Base-by-base conservation (phyloP, 768 basidiomycete species). In the Albatrellus ellisii region DNA sequence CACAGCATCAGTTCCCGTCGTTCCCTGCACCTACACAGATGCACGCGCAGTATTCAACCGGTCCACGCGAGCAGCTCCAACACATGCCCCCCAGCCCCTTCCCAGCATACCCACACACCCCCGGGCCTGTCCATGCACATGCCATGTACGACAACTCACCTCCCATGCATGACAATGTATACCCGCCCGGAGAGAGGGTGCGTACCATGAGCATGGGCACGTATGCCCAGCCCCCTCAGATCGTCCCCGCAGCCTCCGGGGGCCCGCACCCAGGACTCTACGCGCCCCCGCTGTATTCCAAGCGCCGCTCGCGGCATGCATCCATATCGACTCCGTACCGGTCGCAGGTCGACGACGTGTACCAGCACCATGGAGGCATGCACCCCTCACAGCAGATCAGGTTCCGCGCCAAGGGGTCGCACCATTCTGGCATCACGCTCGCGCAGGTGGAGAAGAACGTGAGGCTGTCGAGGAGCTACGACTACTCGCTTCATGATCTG, bases 81-180 rank as follows among this genome's bases (percentile, higher is more conserved):
- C 43, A 39, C n/a, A 25, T 27, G 9, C 18, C 36, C 10, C 27
- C 31, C 26, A 43, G 44, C 11, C 29, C 38, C 34, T 20, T n/a
- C 17, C 29, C 36, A 21, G 35, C 36, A 39, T 17, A 31, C 38
- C 32, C 50, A 24, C 39, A 34, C 14, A 41, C 21, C 36, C 45
- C 45, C 4, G 25, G 12, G 11, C 46, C 37, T 20, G 29, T 43
- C 42, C 35, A 36, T 11, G 46, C 43, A 25, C 25, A 45, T 2
- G 46, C 41, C 17, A 44, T 49, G 14, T 50, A 32, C 41, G 46
- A 49, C n/a, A 39, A 41, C 36, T 50, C 50, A 20, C 50, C 50
- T 5, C 36, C 46, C 26, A 26, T 33, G 7, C 47, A 51, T 18
- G 36, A 20, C 31, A 44, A 43, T 20, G n/a, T n/a, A n/a, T 40